phyloP scores from a whole-genome alignment of 2,329 filamentous ascomycete species.

The Aureobasidium leucospermi region DNA sequence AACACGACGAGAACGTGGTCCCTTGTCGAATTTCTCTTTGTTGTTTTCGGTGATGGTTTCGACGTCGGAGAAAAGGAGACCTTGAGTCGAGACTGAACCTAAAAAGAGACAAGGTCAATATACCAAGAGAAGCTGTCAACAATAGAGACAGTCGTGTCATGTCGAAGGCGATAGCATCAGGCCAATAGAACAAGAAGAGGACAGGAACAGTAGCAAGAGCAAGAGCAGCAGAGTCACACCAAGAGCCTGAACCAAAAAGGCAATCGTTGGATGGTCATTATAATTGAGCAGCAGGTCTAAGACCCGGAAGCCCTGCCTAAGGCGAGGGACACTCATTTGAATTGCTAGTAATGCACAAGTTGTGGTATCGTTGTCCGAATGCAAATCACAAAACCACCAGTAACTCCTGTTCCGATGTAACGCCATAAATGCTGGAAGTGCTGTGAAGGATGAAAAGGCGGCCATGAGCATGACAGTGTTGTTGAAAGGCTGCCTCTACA shows the following conservation, averaged over 20 bases:
- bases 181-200: background rate
- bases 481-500: slow-evolving; percentile 13
- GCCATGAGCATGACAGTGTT: background rate
- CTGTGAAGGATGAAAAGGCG: background rate
- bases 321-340: slow-evolving; percentile 21
- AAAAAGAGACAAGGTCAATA: background rate
- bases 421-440: slow-evolving; percentile 3
- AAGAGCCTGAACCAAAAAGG: slow-evolving; percentile 15
- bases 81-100: slow-evolving; percentile 6
- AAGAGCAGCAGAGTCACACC: slow-evolving; percentile 13
- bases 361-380: slow-evolving; percentile 13
- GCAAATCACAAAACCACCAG: slow-evolving; percentile 9
- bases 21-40: background rate
- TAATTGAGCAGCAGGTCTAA: slow-evolving; percentile 24
- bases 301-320: slow-evolving; percentile 24
- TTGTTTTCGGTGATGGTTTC: background rate
- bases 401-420: slow-evolving; percentile 13
- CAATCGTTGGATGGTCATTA: slow-evolving; percentile 15
- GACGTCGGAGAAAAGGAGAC: background rate
- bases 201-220: background rate
- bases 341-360: slow-evolving; percentile 15
- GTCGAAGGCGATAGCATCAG: background rate
- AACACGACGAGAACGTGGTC: slow-evolving; percentile 8
- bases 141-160: background rate
- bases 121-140: background rate